Conservation (phyloP, 768 basidiomycete species). For the Boletus tylopilopsis region DNA sequence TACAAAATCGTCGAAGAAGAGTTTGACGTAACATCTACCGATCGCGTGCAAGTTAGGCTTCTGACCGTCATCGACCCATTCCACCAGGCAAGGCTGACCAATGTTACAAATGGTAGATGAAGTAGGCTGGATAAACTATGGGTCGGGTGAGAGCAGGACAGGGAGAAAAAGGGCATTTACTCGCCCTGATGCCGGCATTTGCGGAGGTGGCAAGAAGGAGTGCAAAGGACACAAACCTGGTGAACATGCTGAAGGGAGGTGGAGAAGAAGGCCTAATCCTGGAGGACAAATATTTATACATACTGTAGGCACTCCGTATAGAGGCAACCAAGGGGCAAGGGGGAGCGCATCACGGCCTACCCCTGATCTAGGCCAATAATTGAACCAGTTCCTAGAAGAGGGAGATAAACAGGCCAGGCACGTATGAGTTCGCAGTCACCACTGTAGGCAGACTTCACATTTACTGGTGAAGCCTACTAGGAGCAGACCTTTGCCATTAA, state of each 20-base stretch:
- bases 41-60: conserved; percentile 46
- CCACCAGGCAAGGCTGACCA: conserved; percentile 49
- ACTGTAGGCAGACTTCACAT: no score
- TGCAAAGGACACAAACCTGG: conserved; percentile 13
- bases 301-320: no score
- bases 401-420: no score
- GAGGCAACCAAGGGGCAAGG: no score
- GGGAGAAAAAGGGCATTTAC: neutral
- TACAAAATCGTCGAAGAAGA: conserved; percentile 50
- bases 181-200: conserved; percentile 19
- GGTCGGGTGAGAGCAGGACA: neutral
- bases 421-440: no score
- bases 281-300: no score
- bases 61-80: conserved; percentile 63
- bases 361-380: no score
- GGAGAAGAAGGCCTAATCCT: no score
- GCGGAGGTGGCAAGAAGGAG: conserved; percentile 19
- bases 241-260: conserved; percentile 9
- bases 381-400: no score
- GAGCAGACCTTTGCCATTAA: no score
- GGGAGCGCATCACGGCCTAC: no score
- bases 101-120: conserved; percentile 45
- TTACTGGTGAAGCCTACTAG: no score
- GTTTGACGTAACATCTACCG: conserved; percentile 49
- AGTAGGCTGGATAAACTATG: conserved; percentile 47